Evolutionary conservation across 2,329 filamentous ascomycete species (phyloP).

Genomic region (Nannizziopsis barbatae): DNA sequence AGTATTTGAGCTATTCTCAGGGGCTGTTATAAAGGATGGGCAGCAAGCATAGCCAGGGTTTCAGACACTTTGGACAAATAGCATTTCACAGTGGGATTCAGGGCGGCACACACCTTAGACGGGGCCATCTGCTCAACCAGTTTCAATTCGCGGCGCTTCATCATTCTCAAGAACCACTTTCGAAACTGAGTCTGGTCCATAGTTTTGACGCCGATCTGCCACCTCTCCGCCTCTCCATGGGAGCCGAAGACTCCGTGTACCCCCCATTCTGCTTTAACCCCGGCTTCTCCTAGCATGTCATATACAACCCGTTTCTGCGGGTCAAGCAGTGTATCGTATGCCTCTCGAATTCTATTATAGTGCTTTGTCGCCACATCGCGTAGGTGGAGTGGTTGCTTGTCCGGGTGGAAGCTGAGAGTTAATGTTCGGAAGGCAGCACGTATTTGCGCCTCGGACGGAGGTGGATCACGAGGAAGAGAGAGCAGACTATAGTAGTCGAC

Average conservation of each 20-base stretch:
- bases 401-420: constrained; percentile 36
- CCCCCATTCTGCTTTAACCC: constrained; percentile 31
- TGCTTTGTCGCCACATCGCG: constrained; percentile 29
- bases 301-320: constrained; percentile 34
- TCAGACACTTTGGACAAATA: no score
- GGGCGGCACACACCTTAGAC: constrained; percentile 25
- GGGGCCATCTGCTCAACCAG: constrained; percentile 29
- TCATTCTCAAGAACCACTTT: constrained; percentile 31
- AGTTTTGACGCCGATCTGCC: constrained; percentile 29
- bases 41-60: no score
- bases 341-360: constrained; percentile 32
- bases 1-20: no score
- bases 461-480: constrained; percentile 29
- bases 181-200: constrained; percentile 33
- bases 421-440: constrained; percentile 36
- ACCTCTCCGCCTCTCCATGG: constrained; percentile 22
- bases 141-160: constrained; percentile 32
- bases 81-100: no score
- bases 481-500: constrained; percentile 35
- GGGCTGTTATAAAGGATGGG: no score
- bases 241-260: constrained; percentile 24
- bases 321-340: constrained; percentile 35
- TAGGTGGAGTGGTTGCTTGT: constrained; percentile 34
- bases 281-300: constrained; percentile 34
- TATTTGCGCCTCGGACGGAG: constrained; percentile 33